A percentile compares a stretch with the other conserved stretches of the same genome.
Conservation (phyloP, 2,329 filamentous ascomycete species). For the Fusarium newnesense region DNA sequence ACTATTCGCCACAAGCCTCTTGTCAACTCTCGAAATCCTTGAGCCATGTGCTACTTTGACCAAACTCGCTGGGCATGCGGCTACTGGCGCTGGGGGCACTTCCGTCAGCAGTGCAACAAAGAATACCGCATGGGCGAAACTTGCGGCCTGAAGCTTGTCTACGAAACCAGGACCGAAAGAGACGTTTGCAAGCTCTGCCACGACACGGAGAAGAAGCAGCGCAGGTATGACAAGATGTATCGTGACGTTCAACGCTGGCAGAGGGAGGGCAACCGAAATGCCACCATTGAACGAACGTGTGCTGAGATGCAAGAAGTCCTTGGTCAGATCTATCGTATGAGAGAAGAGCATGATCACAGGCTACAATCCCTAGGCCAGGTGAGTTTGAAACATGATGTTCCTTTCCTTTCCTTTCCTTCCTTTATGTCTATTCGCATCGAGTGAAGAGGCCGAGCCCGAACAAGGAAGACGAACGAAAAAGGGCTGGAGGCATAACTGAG, state of each 20-base stretch:
- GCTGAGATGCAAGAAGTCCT: conserved; percentile 74
- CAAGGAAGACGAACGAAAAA: not conserved
- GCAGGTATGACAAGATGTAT: conserved; percentile 78
- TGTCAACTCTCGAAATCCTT: conserved; percentile 32
- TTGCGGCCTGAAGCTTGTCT: conserved; percentile 92
- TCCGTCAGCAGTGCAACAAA: conserved; percentile 91
- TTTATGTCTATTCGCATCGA: conserved; percentile 1
- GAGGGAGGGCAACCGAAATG: conserved; percentile 76
- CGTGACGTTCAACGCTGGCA: conserved; percentile 82
- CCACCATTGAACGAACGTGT: conserved; percentile 77
- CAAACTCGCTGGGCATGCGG: conserved; percentile 86
- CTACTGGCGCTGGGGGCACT: conserved; percentile 95
- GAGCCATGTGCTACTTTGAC: conserved; percentile 93
- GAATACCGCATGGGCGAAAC: conserved; percentile 97
- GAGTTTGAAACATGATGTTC: conserved; percentile 16
- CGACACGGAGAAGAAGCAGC: conserved; percentile 86
- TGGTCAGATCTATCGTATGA: conserved; percentile 66
- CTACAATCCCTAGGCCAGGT: conserved; percentile 48
- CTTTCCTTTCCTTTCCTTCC: not conserved
- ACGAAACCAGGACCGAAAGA: conserved; percentile 71
- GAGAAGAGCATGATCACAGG: conserved; percentile 51
- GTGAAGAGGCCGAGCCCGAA: not conserved
- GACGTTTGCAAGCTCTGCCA: conserved; percentile 86
- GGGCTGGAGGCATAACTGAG: conserved; percentile 2
- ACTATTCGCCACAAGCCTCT: conserved; percentile 16